Conservation (phyloP, 2,329 filamentous ascomycete genomes). For the Sclerotinia spermophila region DNA sequence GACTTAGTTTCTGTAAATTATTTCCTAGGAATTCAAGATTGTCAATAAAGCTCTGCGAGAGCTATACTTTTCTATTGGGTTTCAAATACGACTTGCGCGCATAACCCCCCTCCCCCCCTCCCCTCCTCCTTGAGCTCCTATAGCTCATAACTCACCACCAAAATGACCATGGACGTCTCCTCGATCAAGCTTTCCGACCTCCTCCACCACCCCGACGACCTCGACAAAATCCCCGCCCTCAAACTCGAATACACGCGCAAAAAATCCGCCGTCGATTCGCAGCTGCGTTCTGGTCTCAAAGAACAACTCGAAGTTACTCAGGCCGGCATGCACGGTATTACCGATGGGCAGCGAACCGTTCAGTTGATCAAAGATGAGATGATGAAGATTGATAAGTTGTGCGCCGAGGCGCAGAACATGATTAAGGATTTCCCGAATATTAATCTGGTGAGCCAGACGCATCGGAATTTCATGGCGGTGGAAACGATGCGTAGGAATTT, state of each 20-base stretch:
- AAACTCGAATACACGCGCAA: slow-evolving; percentile 93
- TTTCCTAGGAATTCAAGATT: neutral
- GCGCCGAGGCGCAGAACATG: slow-evolving; percentile 95
- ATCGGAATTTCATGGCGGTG: slow-evolving; percentile 92
- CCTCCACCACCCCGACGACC: slow-evolving; percentile 90
- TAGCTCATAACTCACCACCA: slow-evolving; percentile 8
- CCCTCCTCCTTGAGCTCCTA: neutral
- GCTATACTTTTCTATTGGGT: neutral
- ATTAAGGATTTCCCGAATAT: slow-evolving; percentile 94
- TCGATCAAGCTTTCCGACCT: slow-evolving; percentile 76
- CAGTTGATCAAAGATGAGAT: slow-evolving; percentile 96
- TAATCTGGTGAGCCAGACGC: slow-evolving; percentile 87
- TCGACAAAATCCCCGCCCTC: slow-evolving; percentile 88
- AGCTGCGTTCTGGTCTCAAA: slow-evolving; percentile 81
- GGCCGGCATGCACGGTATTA: slow-evolving; percentile 83
- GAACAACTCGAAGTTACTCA: slow-evolving; percentile 95
- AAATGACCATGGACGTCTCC: slow-evolving; percentile 37
- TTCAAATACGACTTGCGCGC: neutral
- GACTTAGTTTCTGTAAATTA: neutral
- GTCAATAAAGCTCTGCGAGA: neutral
- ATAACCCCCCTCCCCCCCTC: neutral
- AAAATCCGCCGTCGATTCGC: slow-evolving; percentile 85
- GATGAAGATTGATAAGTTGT: slow-evolving; percentile 96
- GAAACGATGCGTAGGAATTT: slow-evolving; percentile 90
- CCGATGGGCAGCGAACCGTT: slow-evolving; percentile 86